Conservation (phyloP, 164 flowering plant species). For the Magnolia kwangsiensis region DNA sequence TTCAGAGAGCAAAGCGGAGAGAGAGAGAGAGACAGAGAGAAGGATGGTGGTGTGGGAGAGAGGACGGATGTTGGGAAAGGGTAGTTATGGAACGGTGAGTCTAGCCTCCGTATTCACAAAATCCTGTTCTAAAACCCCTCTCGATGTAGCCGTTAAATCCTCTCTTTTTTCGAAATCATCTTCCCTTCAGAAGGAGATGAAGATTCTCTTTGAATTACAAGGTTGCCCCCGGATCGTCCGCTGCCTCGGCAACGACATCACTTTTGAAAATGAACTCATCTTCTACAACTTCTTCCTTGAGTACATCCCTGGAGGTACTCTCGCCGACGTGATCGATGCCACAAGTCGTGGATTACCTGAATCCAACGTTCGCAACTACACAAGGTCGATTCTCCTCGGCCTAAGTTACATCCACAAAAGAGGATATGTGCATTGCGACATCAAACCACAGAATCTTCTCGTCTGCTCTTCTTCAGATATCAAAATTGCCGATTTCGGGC, state of each 20-base stretch:
- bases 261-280: slow-evolving; percentile 30
- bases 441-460: slow-evolving; percentile 63
- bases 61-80: slow-evolving; percentile 49
- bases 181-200: slow-evolving; percentile 40
- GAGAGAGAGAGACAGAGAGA: not conserved
- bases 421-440: slow-evolving; percentile 77
- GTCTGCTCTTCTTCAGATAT: slow-evolving; percentile 24
- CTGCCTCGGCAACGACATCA: slow-evolving; percentile 41
- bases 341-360: slow-evolving; percentile 29
- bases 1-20: not conserved
- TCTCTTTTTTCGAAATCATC: slow-evolving; percentile 16
- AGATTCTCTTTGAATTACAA: slow-evolving; percentile 27
- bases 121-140: not conserved
- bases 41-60: slow-evolving; percentile 58
- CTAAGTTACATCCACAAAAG: slow-evolving; percentile 36
- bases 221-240: slow-evolving; percentile 36
- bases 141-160: slow-evolving; percentile 61
- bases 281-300: slow-evolving; percentile 57
- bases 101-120: slow-evolving; percentile 24
- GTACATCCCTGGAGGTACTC: slow-evolving; percentile 48
- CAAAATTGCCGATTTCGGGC: slow-evolving; percentile 81
- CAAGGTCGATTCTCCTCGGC: slow-evolving; percentile 45
- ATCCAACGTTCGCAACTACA: slow-evolving; percentile 31
- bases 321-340: slow-evolving; percentile 33
- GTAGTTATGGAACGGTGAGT: slow-evolving; percentile 50